A percentile compares a stretch with the other conserved stretches of the same genome.
Evolutionary conservation across 495 filamentous ascomycete genomes (phyloP).

Genomic region (Pseudevernia furfuracea): DNA sequence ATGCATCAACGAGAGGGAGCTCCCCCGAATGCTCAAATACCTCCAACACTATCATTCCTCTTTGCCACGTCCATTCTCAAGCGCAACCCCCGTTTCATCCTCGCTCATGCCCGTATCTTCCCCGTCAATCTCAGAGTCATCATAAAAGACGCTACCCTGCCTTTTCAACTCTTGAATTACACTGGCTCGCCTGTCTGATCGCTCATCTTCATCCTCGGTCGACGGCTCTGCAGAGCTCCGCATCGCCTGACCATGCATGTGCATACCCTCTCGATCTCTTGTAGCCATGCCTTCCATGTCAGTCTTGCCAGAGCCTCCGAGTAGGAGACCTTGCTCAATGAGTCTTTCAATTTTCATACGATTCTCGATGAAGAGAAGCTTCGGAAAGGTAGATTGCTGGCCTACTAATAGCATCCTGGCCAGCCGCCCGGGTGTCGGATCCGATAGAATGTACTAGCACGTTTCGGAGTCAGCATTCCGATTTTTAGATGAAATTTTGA

Average conservation of each 20-base stretch:
- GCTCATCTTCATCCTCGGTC: constrained; percentile 21
- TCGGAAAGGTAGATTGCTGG: constrained; percentile 78
- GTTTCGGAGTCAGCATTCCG: too few species aligned
- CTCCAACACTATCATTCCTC: constrained; percentile 1
- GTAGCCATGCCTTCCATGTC: constrained; percentile 1
- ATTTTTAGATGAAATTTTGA: too few species aligned
- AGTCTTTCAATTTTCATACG: constrained; percentile 72
- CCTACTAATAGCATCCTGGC: constrained; percentile 83
- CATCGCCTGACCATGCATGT: constrained; percentile 18
- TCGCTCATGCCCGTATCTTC: constrained; percentile 28
- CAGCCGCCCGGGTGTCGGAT: constrained; percentile 66
- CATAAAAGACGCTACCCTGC: constrained; percentile 55
- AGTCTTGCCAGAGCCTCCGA: constrained; percentile 33
- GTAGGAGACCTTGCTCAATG: constrained; percentile 65
- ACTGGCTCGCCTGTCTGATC: constrained; percentile 31
- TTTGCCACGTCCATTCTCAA: constrained; percentile 18
- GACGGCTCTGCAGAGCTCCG: constrained; percentile 5
- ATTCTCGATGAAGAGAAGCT: constrained; percentile 83
- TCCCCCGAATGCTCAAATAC: too few species aligned
- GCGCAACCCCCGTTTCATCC: constrained; percentile 12
- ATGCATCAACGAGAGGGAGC: not conserved
- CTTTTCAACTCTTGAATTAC: constrained; percentile 52
- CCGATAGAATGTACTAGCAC: constrained; percentile 76
- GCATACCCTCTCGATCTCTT: constrained; percentile 11
- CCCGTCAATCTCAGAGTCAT: constrained; percentile 34